These are phyloP conservation scores for Fusarium austroafricanum DNA, from an alignment of 2,329 filamentous ascomycete genomes.

Conservation along the genomic window DNA sequence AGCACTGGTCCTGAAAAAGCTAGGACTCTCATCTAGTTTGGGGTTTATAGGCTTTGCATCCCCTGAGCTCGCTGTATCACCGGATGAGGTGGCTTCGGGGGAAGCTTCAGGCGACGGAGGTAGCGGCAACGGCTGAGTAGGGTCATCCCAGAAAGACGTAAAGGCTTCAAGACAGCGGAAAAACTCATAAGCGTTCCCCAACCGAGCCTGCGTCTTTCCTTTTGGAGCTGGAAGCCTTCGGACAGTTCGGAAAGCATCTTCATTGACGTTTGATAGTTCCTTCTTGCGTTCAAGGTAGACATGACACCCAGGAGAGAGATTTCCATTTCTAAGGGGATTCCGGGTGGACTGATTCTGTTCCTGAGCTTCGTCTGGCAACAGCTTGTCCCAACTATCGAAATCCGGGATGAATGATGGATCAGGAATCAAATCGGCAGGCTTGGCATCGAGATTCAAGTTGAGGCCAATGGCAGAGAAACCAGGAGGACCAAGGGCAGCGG, in stretches of 20 bases:
- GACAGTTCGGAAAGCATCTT: conserved; percentile 70
- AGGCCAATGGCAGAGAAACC: conserved; percentile 70
- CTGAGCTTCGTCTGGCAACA: conserved; percentile 62
- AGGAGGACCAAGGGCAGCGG: conserved; percentile 50
- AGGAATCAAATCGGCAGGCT: conserved; percentile 64
- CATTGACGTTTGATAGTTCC: conserved; percentile 68
- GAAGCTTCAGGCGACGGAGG: conserved; percentile 51
- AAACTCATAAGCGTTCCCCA: conserved; percentile 75
- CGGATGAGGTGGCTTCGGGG: conserved; percentile 34
- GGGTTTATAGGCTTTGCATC: conserved; percentile 24
- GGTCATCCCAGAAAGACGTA: conserved; percentile 72
- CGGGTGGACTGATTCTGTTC: conserved; percentile 62
- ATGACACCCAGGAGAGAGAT: conserved; percentile 66
- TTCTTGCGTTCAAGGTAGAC: conserved; percentile 68
- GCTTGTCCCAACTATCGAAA: conserved; percentile 62
- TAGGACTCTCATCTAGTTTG: conserved; percentile 21
- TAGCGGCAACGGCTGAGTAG: conserved; percentile 54
- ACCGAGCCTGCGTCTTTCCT: conserved; percentile 64
- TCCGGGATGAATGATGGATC: conserved; percentile 65
- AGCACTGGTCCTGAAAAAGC: conserved; percentile 56
- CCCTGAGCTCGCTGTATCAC: conserved; percentile 14
- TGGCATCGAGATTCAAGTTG: conserved; percentile 63
- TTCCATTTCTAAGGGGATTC: conserved; percentile 63
- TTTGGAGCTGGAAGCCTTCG: conserved; percentile 66
- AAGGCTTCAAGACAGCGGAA: conserved; percentile 71